Evolutionary conservation across 2,329 filamentous ascomycete species (phyloP).

Genomic region (Aspergillus luchuensis): DNA sequence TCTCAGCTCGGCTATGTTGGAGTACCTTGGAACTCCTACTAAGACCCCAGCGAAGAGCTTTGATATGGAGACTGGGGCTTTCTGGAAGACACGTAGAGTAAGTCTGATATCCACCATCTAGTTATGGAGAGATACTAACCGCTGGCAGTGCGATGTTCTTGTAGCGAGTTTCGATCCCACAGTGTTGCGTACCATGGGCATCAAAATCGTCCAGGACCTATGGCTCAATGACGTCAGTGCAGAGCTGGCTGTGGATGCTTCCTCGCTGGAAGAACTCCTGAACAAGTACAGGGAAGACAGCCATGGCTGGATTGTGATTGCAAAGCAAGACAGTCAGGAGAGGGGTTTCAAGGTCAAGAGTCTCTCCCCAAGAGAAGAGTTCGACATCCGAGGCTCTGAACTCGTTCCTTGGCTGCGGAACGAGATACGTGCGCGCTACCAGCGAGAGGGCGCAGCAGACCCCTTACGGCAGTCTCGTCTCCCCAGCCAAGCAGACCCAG

Average conservation of each 20-base stretch:
- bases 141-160: constrained; percentile 74
- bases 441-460: constrained; percentile 53
- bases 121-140: background rate
- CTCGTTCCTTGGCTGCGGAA: constrained; percentile 77
- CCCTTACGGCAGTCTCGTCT: constrained; percentile 47
- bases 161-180: constrained; percentile 83
- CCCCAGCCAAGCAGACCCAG: constrained; percentile 44
- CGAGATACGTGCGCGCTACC: constrained; percentile 79
- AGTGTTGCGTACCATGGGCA: constrained; percentile 71
- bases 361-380: constrained; percentile 76
- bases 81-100: constrained; percentile 66
- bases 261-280: constrained; percentile 74
- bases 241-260: constrained; percentile 78
- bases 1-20: constrained; percentile 64
- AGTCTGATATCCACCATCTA: constrained; percentile 33
- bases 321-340: constrained; percentile 67
- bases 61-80: constrained; percentile 62
- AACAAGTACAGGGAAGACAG: constrained; percentile 70
- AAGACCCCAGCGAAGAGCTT: constrained; percentile 67
- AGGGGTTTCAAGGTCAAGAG: constrained; percentile 73
- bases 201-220: constrained; percentile 75
- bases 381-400: constrained; percentile 72
- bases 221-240: constrained; percentile 85
- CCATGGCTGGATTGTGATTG: constrained; percentile 84
- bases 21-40: constrained; percentile 51